Conservation (phyloP, 2,329 filamentous ascomycete species). For the Didymella lethalis region DNA sequence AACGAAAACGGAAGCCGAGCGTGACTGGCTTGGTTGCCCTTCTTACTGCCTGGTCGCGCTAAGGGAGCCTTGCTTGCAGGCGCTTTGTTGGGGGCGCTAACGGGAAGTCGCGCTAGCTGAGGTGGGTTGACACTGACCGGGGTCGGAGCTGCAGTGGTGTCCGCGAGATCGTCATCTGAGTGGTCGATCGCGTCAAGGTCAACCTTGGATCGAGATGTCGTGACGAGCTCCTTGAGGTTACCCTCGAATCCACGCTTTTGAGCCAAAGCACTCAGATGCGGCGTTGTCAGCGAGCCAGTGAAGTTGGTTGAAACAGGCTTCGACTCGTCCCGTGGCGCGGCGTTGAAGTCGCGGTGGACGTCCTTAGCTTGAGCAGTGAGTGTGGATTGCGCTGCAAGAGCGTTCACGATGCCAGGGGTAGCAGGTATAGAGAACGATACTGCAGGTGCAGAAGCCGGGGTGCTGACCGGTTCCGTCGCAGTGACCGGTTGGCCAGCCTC, state of each 20-base stretch:
- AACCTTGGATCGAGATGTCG: conserved; percentile 47
- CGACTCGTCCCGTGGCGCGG: conserved; percentile 27
- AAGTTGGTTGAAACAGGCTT: conserved; percentile 37
- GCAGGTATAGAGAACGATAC: conserved; percentile 40
- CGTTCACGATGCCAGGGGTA: conserved; percentile 47
- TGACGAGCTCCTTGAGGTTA: conserved; percentile 49
- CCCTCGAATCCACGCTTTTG: conserved; percentile 54
- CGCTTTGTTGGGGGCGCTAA: conserved; percentile 32
- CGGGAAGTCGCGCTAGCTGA: conserved; percentile 46
- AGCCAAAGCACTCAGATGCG: conserved; percentile 52
- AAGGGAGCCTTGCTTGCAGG: conserved; percentile 41
- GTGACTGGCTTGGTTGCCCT: conserved; percentile 39
- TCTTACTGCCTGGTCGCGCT: conserved; percentile 46
- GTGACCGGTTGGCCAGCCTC: conserved; percentile 54
- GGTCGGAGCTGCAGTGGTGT: conserved; percentile 41
- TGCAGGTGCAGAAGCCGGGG: conserved; percentile 39
- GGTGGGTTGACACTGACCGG: conserved; percentile 38
- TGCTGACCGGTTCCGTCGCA: conserved; percentile 42
- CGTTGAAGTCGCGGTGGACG: conserved; percentile 43
- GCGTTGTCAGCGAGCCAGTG: conserved; percentile 51
- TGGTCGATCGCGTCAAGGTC: conserved; percentile 47
- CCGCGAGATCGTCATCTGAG: conserved; percentile 47
- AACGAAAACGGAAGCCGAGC: conserved; percentile 45
- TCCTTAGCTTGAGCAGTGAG: conserved; percentile 40
- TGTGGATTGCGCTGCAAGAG: conserved; percentile 41